Base-by-base conservation (phyloP, 1,284 basidiomycete genomes). In the Chalciporus sp. region DNA sequence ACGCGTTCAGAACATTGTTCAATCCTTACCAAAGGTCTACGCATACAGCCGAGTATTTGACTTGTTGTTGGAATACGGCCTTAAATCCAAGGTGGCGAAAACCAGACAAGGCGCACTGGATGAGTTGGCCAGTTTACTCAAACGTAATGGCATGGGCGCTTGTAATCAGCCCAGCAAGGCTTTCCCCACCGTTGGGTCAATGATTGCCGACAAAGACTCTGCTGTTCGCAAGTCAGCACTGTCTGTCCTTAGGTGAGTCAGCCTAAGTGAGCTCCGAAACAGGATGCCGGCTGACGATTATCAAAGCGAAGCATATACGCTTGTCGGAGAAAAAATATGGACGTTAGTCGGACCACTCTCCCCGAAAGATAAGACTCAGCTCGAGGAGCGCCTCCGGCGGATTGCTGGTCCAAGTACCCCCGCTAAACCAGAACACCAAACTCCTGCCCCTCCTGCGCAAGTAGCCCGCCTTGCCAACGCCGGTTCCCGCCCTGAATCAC, bases 11-110 rank as follows among this genome's bases (percentile, higher is more conserved):
- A 83, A 83, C 47, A 85, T 92, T 47, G 79, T 92, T 37, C 86
- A 89, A 67, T 78, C 78, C 5, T 72, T 92, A 42, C 84, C 89
- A 0, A 90, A 85, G 62, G 84, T 94, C 52, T 96, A 92, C 68
- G 89, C 94, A 3, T 95, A 91, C 62, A 95, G 93, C 69, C 86
- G 94, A 53, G 79, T 99, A 20, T 94, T 98, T 65, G 88, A 92
- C 63, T 71, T 94, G 10, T 76, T 97, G 4, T 80, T 96, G 10
- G 92, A 96, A 44, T 83, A 94, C 65, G 95, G 95, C 7, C 73
- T 94, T 40, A 88, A 86, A 66, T 89, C 90, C 6, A 96, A 96
- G 72, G 92, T 95, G 14, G 88, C 94, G 1, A 94, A 95, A 69
- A 90, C 92, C 7, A 84, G 95, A 17, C 89, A 94, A 69, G 92